phyloP scores from a whole-genome alignment of 192 early-diverging fungal species.

The Coemansia umbellata region DNA sequence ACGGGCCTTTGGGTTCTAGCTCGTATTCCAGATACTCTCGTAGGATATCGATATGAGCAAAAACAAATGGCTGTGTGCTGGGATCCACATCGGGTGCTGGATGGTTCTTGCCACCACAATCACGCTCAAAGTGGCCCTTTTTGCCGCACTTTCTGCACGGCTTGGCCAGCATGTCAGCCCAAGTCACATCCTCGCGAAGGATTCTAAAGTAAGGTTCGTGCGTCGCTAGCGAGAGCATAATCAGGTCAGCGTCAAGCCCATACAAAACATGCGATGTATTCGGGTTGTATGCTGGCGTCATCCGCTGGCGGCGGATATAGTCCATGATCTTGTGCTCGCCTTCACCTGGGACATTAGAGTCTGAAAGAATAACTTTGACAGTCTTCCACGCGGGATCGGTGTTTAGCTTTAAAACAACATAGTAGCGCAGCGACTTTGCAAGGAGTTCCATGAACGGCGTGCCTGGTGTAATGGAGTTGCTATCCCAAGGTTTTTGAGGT shows the following conservation, averaged over 20 bases:
- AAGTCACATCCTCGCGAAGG: slow-evolving; percentile 91
- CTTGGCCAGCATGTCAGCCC: slow-evolving; percentile 68
- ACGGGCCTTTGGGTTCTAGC: slow-evolving; percentile 58
- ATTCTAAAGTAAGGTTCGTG: slow-evolving; percentile 98
- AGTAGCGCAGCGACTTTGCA: slow-evolving; percentile 82
- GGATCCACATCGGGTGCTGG: slow-evolving; percentile 19
- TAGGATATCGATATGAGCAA: slow-evolving; percentile 72
- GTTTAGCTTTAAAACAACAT: slow-evolving; percentile 81
- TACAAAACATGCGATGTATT: slow-evolving; percentile 93
- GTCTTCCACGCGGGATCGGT: slow-evolving; percentile 83
- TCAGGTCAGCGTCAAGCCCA: slow-evolving; percentile 93
- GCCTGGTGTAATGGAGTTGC: slow-evolving; percentile 98
- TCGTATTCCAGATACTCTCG: slow-evolving; percentile 92
- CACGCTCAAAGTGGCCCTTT: slow-evolving; percentile 58
- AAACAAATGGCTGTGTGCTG: slow-evolving; percentile 70
- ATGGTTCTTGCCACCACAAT: slow-evolving; percentile 19
- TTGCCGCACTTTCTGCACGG: slow-evolving; percentile 63
- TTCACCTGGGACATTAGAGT: slow-evolving; percentile 95
- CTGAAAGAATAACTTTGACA: slow-evolving; percentile 85
- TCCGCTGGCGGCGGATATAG: slow-evolving; percentile 80
- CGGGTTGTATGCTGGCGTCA: slow-evolving; percentile 76
- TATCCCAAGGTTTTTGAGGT: slow-evolving; percentile 74
- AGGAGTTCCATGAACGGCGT: slow-evolving; percentile 95
- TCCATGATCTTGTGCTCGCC: slow-evolving; percentile 99
- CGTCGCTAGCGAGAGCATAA: slow-evolving; percentile 92